Evolutionary conservation across 2,329 filamentous ascomycete species (phyloP), one percentile per base, ranked within the genome.

Genomic region (Phaeophleospora eucalypticola): DNA sequence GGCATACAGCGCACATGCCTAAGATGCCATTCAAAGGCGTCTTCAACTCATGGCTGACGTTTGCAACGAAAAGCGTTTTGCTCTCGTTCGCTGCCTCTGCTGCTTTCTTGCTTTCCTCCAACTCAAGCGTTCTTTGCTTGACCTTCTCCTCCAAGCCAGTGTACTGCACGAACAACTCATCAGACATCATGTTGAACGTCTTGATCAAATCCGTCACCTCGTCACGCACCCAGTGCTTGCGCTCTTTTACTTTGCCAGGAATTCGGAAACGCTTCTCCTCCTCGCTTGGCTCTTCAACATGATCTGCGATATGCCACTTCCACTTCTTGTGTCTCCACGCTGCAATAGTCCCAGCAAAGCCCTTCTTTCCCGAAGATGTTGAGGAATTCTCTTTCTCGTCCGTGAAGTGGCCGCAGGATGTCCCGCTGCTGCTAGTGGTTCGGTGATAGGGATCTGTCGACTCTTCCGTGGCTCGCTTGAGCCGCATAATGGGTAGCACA

Each of bases 1-100:
- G 93, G 66, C 87, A 93, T 1, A 95, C 86, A 0, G 89, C 86
- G 58, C 86, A 90, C 85, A 96, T 93, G 49, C 93, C 93, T 60
- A 98, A 76, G 40, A 97, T 96, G 9, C 91, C 93, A 62, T 97
- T 97, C 46, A 97, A 76, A 0, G 93, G 93, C 1, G 93, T 98
- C 64, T 95, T 94, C 27, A 98, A 76, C 66, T 97, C 82, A 56
- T 86, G 82, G 16, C 37, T 45, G n/a, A 58, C 46, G n/a, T 58
- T 58, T 1, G 55, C 55, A 1, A 58, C 51, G 41, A 58, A 58
- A 2, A 58, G 14, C 1, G 55, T 58, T 41, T 98, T 98, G 74
- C 88, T 94, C 69, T 95, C 87, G 59, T 95, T 96, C 2, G 90
- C 90, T n/a, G 87, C 86, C 67, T 95, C 90, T 1, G 90, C 90